A percentile compares a stretch with the other conserved stretches of the same genome.
phyloP scores from a whole-genome alignment of 164 flowering plant species.

The Paratinospora sagittata region DNA sequence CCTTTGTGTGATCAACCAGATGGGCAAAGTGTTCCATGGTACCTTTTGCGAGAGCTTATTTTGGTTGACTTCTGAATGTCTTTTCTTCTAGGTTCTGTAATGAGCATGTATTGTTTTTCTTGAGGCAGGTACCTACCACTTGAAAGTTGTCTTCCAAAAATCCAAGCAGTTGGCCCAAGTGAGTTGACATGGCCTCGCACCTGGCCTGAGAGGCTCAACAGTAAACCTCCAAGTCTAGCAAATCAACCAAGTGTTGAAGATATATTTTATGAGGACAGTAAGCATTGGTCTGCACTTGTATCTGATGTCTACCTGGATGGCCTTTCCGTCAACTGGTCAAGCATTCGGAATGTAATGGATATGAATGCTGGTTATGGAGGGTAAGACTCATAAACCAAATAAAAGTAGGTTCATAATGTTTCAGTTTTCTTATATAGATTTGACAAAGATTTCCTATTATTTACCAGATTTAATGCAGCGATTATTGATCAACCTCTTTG shows the following conservation, averaged over 20 bases:
- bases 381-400: slow-evolving; percentile 34
- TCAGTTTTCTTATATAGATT: neutral
- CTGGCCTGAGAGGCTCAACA: slow-evolving; percentile 81
- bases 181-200: slow-evolving; percentile 54
- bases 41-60: slow-evolving; percentile 12
- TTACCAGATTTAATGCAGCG: slow-evolving; percentile 85
- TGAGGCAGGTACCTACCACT: slow-evolving; percentile 70
- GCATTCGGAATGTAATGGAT: slow-evolving; percentile 85
- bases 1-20: slow-evolving; percentile 57
- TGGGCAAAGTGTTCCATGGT: slow-evolving; percentile 54
- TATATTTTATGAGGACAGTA: slow-evolving; percentile 47
- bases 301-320: slow-evolving; percentile 56
- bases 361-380: slow-evolving; percentile 98
- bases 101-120: neutral
- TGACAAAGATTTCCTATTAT: slow-evolving; percentile 2
- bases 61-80: neutral
- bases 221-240: slow-evolving; percentile 55
- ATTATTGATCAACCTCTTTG: slow-evolving; percentile 58
- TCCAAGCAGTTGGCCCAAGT: slow-evolving; percentile 27
- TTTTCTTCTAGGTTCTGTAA: neutral
- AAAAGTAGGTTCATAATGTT: neutral
- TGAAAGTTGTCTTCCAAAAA: slow-evolving; percentile 50
- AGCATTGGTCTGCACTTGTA: slow-evolving; percentile 59
- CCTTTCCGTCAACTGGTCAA: slow-evolving; percentile 65
- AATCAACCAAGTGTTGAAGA: slow-evolving; percentile 35